Evolutionary conservation across 108 stramenopile genomes (phyloP).

Genomic region (Nitzschia sp.): DNA sequence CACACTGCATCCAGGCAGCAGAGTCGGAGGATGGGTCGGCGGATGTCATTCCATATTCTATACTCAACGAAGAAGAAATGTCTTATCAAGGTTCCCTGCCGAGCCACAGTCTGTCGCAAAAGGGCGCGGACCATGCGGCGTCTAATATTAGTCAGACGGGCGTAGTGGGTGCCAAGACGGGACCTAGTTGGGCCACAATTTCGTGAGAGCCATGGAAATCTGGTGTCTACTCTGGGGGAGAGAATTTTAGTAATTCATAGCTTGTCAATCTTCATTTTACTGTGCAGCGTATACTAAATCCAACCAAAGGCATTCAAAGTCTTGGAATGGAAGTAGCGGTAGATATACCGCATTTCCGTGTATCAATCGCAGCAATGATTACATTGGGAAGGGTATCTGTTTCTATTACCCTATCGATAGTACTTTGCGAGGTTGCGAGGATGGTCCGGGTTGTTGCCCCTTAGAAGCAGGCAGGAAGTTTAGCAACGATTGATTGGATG

Average conservation of each 20-base stretch:
- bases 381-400: too few relatives aligned
- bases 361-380: too few relatives aligned
- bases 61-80: conserved; percentile 40
- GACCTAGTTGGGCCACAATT: neutral
- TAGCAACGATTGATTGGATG: neutral
- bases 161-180: neutral
- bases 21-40: conserved; percentile 33
- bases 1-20: conserved; percentile 2
- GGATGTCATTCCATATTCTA: conserved; percentile 38
- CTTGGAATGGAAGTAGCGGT: too few relatives aligned
- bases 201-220: too few relatives aligned
- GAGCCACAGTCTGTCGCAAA: conserved; percentile 34
- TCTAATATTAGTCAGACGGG: neutral
- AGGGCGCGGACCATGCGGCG: neutral
- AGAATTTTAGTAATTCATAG: too few relatives aligned
- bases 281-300: too few relatives aligned
- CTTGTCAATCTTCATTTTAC: too few relatives aligned
- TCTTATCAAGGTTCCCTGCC: conserved; percentile 59
- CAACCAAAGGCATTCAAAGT: too few relatives aligned
- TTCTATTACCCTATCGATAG: neutral
- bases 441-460: conserved; percentile 97
- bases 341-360: too few relatives aligned
- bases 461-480: conserved; percentile 21
- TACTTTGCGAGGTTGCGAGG: conserved; percentile 98
- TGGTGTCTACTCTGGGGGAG: too few relatives aligned